Percentiles rank a stretch among this genome's conserved stretches.
Evolutionary conservation across 805 yeast genomes (phyloP).

Genomic region (Saturnispora besseyi): DNA sequence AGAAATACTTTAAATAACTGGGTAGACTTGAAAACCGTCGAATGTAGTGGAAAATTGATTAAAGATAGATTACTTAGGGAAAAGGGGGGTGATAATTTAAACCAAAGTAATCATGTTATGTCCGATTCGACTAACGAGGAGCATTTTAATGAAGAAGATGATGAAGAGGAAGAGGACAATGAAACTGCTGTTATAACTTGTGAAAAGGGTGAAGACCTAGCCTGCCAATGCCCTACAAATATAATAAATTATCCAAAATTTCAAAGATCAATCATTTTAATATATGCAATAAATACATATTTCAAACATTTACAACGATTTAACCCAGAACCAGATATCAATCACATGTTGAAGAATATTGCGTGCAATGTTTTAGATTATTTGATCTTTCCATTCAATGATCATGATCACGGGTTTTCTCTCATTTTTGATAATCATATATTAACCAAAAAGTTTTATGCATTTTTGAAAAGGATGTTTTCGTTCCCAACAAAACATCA

Average conservation of each 20-base stretch:
- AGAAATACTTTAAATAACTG: background rate
- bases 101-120: background rate
- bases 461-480: background rate
- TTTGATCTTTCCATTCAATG: background rate
- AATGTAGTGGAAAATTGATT: background rate
- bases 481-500: slow-evolving; percentile 5
- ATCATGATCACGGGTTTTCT: background rate
- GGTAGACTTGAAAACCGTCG: background rate
- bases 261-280: background rate
- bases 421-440: background rate
- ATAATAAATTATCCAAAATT: background rate
- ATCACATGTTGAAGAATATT: background rate
- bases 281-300: slow-evolving; percentile 4
- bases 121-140: background rate
- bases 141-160: background rate
- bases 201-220: no score
- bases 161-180: background rate
- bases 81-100: background rate
- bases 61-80: background rate
- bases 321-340: background rate
- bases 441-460: slow-evolving; percentile 5
- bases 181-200: background rate
- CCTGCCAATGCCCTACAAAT: no score
- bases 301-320: background rate
- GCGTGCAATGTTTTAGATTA: background rate